Evolutionary conservation across 768 basidiomycete species (phyloP), one percentile per base, ranked within the genome.

Genomic region (Suillus discolor): DNA sequence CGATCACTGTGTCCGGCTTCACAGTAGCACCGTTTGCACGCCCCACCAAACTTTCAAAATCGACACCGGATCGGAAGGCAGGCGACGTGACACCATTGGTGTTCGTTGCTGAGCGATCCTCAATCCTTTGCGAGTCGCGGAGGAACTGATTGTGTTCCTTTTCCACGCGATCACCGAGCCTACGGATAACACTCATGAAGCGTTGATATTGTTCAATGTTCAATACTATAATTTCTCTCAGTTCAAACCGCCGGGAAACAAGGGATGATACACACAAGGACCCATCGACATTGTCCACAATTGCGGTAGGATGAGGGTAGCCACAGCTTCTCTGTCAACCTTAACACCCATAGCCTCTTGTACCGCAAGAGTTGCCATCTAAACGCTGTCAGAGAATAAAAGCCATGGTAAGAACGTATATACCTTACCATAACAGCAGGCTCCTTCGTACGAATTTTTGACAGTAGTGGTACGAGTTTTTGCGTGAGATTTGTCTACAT

Each of bases 241-340:
- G 65, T 67, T 49, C 62, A 59, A 57, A 45, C 1, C 5, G 42
- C 65, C 25, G 54, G 34, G 63, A 51, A 12, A 42, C 25, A 36
- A 49, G 16, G 28, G 13, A 38, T 8, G 8, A 34, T 16, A 84
- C 91, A 71, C 73, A 94, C 94, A 75, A 63, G 96, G 96, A 31
- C 95, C 96, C 81, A 99, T 97, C 4, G 93, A 96, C 96, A 99
- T 98, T 4, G 91, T 83, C 97, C 97, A 99, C 34, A 96, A 79
- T 81, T 97, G 94, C 11, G 94, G 94, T 15, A 97, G 80, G 38
- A 97, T 92, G 51, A 94, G 82, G 0, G 91, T 93, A 3, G 94
- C 94, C 13, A 95, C 92, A 12, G 96, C 94, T 77, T 96, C 94
- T 57, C 95, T 86, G 70, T 97, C 96, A 2, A 98, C 89, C 74